Percentiles rank a stretch among this genome's conserved stretches.
These are phyloP conservation scores for Colletotrichum brevisporum DNA, from an alignment of 2,329 filamentous ascomycete species.

Conservation along the genomic window DNA sequence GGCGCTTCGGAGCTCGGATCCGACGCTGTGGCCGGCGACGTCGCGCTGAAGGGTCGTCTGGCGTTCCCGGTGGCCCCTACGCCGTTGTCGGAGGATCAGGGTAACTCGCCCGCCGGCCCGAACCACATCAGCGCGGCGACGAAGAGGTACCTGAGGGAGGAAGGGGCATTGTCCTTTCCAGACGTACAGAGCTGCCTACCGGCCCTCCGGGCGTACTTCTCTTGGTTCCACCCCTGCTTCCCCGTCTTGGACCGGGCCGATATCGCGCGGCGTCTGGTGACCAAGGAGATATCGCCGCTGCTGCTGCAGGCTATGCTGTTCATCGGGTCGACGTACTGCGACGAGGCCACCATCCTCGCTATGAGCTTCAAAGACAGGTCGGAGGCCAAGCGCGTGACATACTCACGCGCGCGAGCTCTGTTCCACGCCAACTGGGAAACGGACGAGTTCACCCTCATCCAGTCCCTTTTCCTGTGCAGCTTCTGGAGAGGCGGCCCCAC, in stretches of 20 bases:
- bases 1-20: slow-evolving; percentile 10
- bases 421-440: slow-evolving; percentile 68
- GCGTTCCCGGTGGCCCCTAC: slow-evolving; percentile 39
- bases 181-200: slow-evolving; percentile 41
- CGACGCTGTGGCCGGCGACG: slow-evolving; percentile 10
- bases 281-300: slow-evolving; percentile 61
- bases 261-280: slow-evolving; percentile 55
- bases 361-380: slow-evolving; percentile 64
- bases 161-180: slow-evolving; percentile 43
- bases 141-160: slow-evolving; percentile 42
- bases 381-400: slow-evolving; percentile 64
- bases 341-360: slow-evolving; percentile 57
- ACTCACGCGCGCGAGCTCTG: slow-evolving; percentile 62
- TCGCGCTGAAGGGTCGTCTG: slow-evolving; percentile 36
- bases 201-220: slow-evolving; percentile 64
- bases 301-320: slow-evolving; percentile 68
- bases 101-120: slow-evolving; percentile 28
- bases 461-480: slow-evolving; percentile 67
- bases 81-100: slow-evolving; percentile 28
- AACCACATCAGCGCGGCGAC: slow-evolving; percentile 41
- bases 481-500: slow-evolving; percentile 67
- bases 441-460: slow-evolving; percentile 63
- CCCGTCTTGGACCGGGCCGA: slow-evolving; percentile 65
- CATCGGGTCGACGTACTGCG: slow-evolving; percentile 67
- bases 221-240: slow-evolving; percentile 70